A percentile compares a stretch with the other conserved stretches of the same genome.
Conservation (phyloP, 169 alveolate genomes). For the Cryptosporidium sp. region DNA sequence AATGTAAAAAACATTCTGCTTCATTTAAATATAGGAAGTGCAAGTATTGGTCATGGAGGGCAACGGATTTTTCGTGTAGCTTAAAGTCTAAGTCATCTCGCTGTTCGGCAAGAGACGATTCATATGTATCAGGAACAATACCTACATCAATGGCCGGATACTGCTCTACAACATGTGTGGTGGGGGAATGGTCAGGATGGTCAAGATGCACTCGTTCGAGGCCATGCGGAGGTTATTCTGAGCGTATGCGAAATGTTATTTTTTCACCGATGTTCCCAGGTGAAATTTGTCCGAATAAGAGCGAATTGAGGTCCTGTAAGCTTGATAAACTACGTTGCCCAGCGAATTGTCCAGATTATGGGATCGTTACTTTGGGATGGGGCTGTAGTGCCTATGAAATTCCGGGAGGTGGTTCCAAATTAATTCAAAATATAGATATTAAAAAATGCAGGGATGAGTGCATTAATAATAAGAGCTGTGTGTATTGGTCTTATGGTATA, state of each 20-base stretch:
- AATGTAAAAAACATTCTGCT: conserved; percentile 26
- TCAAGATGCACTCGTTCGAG: conserved; percentile 28
- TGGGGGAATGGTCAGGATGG: conserved; percentile 72
- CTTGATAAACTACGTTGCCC: conserved; percentile 55
- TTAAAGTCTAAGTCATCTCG: conserved; percentile 25
- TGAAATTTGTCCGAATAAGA: conserved; percentile 64
- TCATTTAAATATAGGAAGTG: conserved; percentile 41
- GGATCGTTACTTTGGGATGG: conserved; percentile 68
- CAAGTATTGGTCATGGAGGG: conserved; percentile 73
- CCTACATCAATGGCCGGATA: conserved; percentile 72
- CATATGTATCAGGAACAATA: conserved; percentile 57
- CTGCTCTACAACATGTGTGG: conserved; percentile 74
- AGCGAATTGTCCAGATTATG: conserved; percentile 62
- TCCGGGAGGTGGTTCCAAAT: conserved; percentile 67
- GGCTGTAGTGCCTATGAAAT: conserved; percentile 65
- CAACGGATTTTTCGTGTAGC: conserved; percentile 46
- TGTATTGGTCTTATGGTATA: conserved; percentile 64
- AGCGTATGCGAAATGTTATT: conserved; percentile 43
- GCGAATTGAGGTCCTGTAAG: conserved; percentile 58
- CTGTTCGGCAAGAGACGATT: conserved; percentile 64
- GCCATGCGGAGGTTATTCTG: conserved; percentile 77
- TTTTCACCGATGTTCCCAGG: conserved; percentile 68
- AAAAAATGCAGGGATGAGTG: conserved; percentile 42
- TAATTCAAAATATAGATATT: conserved; percentile 46
- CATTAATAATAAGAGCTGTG: conserved; percentile 30